Conservation (phyloP, 1,139 yeast genomes). For the Dujonia santamariae region DNA sequence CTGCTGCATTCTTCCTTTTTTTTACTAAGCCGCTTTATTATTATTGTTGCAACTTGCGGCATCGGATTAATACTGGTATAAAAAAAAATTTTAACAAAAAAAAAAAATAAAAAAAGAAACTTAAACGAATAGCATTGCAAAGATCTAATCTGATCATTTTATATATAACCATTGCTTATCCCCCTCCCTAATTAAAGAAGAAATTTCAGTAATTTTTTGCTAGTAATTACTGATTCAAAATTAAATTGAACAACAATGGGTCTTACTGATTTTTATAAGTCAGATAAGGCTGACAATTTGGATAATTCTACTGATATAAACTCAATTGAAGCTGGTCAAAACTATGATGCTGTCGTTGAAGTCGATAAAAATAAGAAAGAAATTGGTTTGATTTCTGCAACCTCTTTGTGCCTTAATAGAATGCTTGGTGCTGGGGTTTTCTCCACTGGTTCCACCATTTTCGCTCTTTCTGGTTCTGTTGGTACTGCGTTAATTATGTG, state of each 20-base stretch:
- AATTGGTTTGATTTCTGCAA: slow-evolving; percentile 67
- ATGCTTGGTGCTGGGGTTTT: slow-evolving; percentile 90
- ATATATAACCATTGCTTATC: not conserved
- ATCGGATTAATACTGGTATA: too few relatives aligned
- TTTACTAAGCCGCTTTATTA: not conserved
- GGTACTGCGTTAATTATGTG: slow-evolving; percentile 72
- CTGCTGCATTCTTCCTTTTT: not conserved
- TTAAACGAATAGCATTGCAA: not conserved
- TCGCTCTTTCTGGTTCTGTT: slow-evolving; percentile 65
- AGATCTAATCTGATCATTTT: not conserved
- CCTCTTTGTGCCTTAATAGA: slow-evolving; percentile 69
- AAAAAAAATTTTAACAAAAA: slow-evolving; percentile 1
- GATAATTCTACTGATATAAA: slow-evolving; percentile 3
- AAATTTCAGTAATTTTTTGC: not conserved
- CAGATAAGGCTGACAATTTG: slow-evolving; percentile 5
- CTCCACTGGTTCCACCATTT: slow-evolving; percentile 80
- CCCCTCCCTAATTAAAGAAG: not conserved
- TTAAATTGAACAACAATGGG: too few relatives aligned
- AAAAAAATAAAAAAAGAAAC: slow-evolving; percentile 2
- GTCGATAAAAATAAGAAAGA: slow-evolving; percentile 52
- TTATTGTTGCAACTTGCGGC: not conserved
- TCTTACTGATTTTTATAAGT: slow-evolving; percentile 7
- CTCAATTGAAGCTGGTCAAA: slow-evolving; percentile 10
- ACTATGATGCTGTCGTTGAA: slow-evolving; percentile 33
- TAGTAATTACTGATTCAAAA: not conserved